A percentile compares a stretch with the other conserved stretches of the same genome.
Conservation (phyloP, 345 rosid genomes). For the Gossypium rotundifolium region DNA sequence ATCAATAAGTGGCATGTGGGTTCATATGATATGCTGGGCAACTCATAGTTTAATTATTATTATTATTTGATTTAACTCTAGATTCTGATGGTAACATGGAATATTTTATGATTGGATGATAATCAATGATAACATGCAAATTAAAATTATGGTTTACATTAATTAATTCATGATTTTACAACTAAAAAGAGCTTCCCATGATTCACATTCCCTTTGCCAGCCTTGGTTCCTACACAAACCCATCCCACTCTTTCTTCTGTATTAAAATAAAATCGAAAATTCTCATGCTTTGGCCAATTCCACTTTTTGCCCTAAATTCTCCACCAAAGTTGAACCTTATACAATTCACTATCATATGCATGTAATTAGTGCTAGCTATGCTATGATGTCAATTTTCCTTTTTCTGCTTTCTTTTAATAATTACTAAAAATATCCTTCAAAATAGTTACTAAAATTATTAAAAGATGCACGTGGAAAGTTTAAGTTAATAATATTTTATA, state of each 20-base stretch:
- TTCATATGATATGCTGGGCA: conserved; percentile 4
- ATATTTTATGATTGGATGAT: neutral
- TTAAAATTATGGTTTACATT: neutral
- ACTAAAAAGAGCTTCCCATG: conserved; percentile 13
- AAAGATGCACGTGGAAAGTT: too few relatives aligned
- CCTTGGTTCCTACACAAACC: conserved; percentile 11
- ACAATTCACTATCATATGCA: neutral
- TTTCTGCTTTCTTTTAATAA: neutral
- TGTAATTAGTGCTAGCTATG: neutral
- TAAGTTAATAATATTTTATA: too few relatives aligned
- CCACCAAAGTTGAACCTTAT: neutral
- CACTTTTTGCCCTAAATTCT: too few relatives aligned
- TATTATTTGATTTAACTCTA: neutral
- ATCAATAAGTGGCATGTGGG: neutral
- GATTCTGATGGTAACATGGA: conserved; percentile 5
- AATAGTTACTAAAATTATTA: too few relatives aligned
- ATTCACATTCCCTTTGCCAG: conserved; percentile 12
- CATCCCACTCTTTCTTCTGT: neutral
- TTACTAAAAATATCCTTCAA: too few relatives aligned
- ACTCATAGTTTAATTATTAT: neutral
- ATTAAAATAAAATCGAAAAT: too few relatives aligned
- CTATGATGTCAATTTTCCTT: neutral
- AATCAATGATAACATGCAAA: neutral
- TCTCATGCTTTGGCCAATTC: too few relatives aligned
- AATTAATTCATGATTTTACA: conserved; percentile 6